Percentiles rank a stretch among this genome's conserved stretches.
phyloP scores from a whole-genome alignment of 1,284 basidiomycete species.

The Waitea zeae region DNA sequence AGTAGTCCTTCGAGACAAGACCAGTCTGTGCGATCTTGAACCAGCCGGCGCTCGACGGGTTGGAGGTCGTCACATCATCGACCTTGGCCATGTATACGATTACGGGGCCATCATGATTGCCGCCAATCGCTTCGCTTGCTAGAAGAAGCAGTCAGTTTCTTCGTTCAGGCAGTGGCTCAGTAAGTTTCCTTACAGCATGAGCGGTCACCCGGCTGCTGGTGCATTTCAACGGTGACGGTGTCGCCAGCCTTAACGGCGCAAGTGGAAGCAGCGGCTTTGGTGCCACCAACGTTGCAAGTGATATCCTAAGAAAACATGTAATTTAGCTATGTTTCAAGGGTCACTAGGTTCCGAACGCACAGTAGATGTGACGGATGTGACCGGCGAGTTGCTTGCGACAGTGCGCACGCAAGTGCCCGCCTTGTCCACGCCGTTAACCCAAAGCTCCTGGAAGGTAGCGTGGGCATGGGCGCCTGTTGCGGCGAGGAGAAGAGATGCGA shows the following conservation, averaged over 20 bases:
- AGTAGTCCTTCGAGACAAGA: slow-evolving; percentile 28
- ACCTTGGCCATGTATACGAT: slow-evolving; percentile 31
- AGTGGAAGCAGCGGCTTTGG: too few species aligned
- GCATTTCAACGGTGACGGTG: slow-evolving; percentile 32
- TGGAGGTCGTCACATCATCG: slow-evolving; percentile 23
- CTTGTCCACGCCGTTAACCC: slow-evolving; percentile 32
- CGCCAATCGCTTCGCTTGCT: slow-evolving; percentile 21
- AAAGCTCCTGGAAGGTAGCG: slow-evolving; percentile 34
- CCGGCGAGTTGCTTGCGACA: slow-evolving; percentile 27
- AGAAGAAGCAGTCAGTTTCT: too few species aligned
- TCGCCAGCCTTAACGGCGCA: too few species aligned
- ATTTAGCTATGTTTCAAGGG: too few species aligned
- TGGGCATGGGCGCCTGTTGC: too few species aligned
- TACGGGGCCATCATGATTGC: slow-evolving; percentile 29
- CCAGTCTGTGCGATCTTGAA: slow-evolving; percentile 35
- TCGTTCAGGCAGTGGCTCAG: slow-evolving; percentile 19
- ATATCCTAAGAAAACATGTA: slow-evolving; percentile 19
- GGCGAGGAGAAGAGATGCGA: too few species aligned
- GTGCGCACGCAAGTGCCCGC: slow-evolving; percentile 26
- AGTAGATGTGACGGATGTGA: slow-evolving; percentile 19
- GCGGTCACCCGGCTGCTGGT: slow-evolving; percentile 29
- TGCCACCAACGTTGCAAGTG: too few species aligned
- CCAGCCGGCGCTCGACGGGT: slow-evolving; percentile 23
- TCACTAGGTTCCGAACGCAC: slow-evolving; percentile 16
- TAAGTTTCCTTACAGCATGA: slow-evolving; percentile 25